Evolutionary conservation across 805 yeast genomes (phyloP), one percentile per base, ranked within the genome.

Genomic region (Wickerhamiella vanderwaltii): DNA sequence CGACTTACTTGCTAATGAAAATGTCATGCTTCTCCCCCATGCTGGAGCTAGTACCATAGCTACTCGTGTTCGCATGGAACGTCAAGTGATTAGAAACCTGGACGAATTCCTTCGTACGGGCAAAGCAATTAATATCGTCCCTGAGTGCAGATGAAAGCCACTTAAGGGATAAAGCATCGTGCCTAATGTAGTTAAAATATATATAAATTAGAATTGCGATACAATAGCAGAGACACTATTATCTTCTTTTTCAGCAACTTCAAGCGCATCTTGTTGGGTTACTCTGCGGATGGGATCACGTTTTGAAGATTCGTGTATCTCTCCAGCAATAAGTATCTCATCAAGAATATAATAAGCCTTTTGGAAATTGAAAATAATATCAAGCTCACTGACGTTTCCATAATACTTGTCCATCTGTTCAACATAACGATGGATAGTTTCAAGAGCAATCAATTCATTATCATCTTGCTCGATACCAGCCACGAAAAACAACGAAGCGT

Each of bases 321-420:
- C 77, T 0, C 98, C 98, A 51, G 87, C 95, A 47, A 88, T 71
- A 38, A 91, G 61, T 51, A 91, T 66, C 59, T 91, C 98, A 59
- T 91, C 96, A 45, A 91, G 58, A 6, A 86, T 79, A 42, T 72
- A 68, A 58, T 86, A 83, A 9, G 84, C 77, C 58, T 80, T 84
- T 66, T 79, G 78, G 61, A 88, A 88, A 60, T 86, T 85, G 66
- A 87, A 91, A 16, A 91, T 93, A 43, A 91, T 69, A 57, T 88
- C 97, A 53, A 91, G 67, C 59, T 91, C 98, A 62, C 96, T 86
- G 13, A 91, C 98, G 55, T 85, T 88, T 9, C 95, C 96, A 57
- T 84, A 91, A 46, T 86, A 76, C 52, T 81, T 79, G 65, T 91
- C 98, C 95, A 91, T 85, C 49, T 84, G 86, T 60, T 91, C 98